Evolutionary conservation across 2,329 filamentous ascomycete species (phyloP).

Genomic region (Pseudogymnoascus sp.): DNA sequence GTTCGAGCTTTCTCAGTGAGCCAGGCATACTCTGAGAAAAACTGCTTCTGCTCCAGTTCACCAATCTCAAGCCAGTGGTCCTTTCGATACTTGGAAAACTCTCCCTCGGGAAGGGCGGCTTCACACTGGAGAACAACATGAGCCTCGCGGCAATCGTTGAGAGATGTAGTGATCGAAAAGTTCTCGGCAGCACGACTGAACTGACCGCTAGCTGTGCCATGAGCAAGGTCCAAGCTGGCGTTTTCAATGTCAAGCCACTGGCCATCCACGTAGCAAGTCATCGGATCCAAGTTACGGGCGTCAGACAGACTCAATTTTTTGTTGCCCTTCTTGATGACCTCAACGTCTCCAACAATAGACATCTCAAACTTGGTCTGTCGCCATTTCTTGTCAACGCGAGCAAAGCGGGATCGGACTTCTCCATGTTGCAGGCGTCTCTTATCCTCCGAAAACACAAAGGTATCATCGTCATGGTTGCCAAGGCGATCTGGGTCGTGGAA

Average conservation of each 20-base stretch:
- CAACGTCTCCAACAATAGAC: constrained; percentile 3
- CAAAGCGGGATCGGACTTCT: constrained; percentile 37
- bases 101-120: not conserved
- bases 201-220: not conserved
- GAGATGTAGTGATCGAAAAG: not conserved
- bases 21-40: constrained; percentile 27
- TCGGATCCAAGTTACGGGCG: not conserved
- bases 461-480: constrained; percentile 37
- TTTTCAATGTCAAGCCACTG: constrained; percentile 8
- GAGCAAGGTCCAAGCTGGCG: not conserved
- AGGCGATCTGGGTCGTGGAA: constrained; percentile 48
- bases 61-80: constrained; percentile 21
- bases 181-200: not conserved
- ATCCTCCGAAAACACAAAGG: constrained; percentile 47
- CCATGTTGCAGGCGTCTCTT: constrained; percentile 37
- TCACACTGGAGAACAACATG: constrained; percentile 2
- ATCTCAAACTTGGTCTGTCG: constrained; percentile 25
- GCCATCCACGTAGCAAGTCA: constrained; percentile 10
- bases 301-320: not conserved
- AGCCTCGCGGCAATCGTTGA: not conserved
- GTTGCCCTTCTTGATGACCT: not conserved
- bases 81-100: constrained; percentile 12
- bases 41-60: constrained; percentile 20
- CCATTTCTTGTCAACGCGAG: constrained; percentile 38
- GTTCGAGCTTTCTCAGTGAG: constrained; percentile 23